Conservation (phyloP, 352 stramenopile genomes). For the Pythium dissimile region DNA sequence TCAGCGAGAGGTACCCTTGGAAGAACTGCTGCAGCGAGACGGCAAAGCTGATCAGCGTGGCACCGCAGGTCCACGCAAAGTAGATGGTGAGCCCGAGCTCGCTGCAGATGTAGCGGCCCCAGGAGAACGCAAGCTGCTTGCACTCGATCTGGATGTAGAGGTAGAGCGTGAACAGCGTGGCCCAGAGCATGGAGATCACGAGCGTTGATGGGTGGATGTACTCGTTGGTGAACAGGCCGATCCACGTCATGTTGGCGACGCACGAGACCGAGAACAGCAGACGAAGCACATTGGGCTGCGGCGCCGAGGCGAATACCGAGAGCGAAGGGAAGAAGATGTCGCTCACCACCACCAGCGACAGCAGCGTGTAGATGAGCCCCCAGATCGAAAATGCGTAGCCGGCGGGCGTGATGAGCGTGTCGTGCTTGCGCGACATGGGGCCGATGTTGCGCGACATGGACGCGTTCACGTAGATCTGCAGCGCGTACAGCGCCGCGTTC, state of each 20-base stretch:
- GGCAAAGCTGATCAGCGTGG: constrained; percentile 64
- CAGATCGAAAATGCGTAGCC: constrained; percentile 79
- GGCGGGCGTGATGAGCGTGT: constrained; percentile 76
- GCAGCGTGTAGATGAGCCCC: constrained; percentile 71
- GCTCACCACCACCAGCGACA: constrained; percentile 36
- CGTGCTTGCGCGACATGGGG: constrained; percentile 46
- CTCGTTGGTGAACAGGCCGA: constrained; percentile 68
- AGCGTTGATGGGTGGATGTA: constrained; percentile 54
- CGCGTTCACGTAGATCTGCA: constrained; percentile 65
- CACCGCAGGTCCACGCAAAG: constrained; percentile 72
- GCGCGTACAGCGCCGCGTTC: constrained; percentile 59
- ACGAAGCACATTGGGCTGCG: constrained; percentile 50
- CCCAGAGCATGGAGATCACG: constrained; percentile 58
- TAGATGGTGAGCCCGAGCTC: constrained; percentile 69
- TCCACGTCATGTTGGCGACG: constrained; percentile 67
- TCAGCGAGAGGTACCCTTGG: constrained; percentile 48
- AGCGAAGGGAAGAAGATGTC: constrained; percentile 36
- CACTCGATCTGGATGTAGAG: constrained; percentile 42
- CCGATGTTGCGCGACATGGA: constrained; percentile 34
- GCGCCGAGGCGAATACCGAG: constrained; percentile 46
- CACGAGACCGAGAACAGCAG: constrained; percentile 57
- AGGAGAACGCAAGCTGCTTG: constrained; percentile 32
- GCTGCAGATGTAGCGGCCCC: constrained; percentile 45
- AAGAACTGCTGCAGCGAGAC: constrained; percentile 52
- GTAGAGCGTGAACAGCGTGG: constrained; percentile 60